These are phyloP conservation scores for Rhodosporidiobolus sp. DNA, from an alignment of 768 basidiomycete species.

Conservation along the genomic window DNA sequence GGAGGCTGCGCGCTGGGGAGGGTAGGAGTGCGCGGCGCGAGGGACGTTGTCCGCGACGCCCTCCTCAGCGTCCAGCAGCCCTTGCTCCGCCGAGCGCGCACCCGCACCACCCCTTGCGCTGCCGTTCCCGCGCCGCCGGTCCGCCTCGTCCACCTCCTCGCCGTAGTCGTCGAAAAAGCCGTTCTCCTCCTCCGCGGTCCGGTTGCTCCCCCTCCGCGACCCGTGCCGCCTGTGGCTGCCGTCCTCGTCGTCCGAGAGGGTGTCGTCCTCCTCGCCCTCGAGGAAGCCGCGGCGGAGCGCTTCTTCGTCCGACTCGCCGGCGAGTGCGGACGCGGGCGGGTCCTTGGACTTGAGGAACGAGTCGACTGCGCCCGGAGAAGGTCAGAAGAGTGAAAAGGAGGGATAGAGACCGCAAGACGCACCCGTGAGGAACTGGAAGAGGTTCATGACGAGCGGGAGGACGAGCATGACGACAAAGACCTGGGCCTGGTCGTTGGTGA, in stretches of 20 bases:
- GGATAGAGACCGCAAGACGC: constrained; percentile 55
- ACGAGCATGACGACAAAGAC: constrained; percentile 70
- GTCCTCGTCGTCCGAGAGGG: constrained; percentile 26
- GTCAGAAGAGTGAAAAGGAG: background rate
- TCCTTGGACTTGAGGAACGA: constrained; percentile 36
- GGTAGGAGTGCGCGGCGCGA: background rate
- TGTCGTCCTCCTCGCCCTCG: constrained; percentile 48
- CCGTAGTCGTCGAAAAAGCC: constrained; percentile 11
- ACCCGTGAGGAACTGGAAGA: constrained; percentile 91
- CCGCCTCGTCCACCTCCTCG: constrained; percentile 8
- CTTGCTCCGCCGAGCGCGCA: constrained; percentile 2
- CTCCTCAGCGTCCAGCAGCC: constrained; percentile 15
- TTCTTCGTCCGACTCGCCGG: constrained; percentile 24
- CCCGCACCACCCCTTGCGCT: background rate
- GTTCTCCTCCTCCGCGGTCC: constrained; percentile 19
- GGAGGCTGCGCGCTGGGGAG: background rate
- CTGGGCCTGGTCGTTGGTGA: constrained; percentile 59
- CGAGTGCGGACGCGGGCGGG: background rate
- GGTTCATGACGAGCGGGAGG: constrained; percentile 62
- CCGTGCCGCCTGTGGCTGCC: background rate
- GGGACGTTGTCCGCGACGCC: background rate
- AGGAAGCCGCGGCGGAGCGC: constrained; percentile 31
- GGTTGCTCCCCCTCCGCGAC: background rate
- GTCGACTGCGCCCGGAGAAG: constrained; percentile 20
- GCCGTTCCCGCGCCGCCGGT: background rate